Percentiles rank a stretch among this genome's conserved stretches.
Conservation (phyloP, 495 filamentous ascomycete species). For the Paragyromitra xinjiangensis region DNA sequence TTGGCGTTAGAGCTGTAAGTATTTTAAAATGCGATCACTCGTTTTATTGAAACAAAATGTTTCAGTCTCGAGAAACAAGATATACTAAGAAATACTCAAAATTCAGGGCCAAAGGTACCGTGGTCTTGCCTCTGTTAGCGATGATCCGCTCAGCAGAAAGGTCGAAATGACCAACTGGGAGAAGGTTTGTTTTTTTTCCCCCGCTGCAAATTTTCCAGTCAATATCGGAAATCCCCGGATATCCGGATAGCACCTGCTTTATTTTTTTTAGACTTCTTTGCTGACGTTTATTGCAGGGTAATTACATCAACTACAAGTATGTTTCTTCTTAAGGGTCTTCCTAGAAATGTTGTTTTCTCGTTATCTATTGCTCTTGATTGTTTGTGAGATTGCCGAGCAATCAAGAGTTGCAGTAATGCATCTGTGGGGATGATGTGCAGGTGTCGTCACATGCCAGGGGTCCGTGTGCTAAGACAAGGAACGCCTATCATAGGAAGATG, state of each 20-base stretch:
- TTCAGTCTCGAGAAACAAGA: constrained; percentile 9
- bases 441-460: constrained; percentile 46
- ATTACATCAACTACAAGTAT: constrained; percentile 83
- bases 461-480: constrained; percentile 58
- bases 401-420: constrained; percentile 16
- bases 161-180: constrained; percentile 83
- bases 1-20: constrained; percentile 53
- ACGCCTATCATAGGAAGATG: constrained; percentile 81
- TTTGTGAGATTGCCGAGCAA: constrained; percentile 7
- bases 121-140: constrained; percentile 69
- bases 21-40: constrained; percentile 32
- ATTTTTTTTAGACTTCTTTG: not conserved
- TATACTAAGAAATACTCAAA: constrained; percentile 55
- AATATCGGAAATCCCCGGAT: constrained; percentile 42
- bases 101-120: constrained; percentile 64
- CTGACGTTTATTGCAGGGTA: constrained; percentile 63
- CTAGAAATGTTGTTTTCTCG: not conserved
- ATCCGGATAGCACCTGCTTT: constrained; percentile 36
- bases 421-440: constrained; percentile 29
- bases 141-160: constrained; percentile 74
- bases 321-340: constrained; percentile 44
- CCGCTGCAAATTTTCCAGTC: constrained; percentile 37
- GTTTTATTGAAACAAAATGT: constrained; percentile 24
- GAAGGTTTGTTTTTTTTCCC: constrained; percentile 63
- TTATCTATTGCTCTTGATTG: constrained; percentile 18